Percentiles rank a stretch among this genome's conserved stretches.
These are phyloP conservation scores for Zygosaccharomyces kombuchaensis DNA, from an alignment of 805 yeast genomes.

Conservation along the genomic window DNA sequence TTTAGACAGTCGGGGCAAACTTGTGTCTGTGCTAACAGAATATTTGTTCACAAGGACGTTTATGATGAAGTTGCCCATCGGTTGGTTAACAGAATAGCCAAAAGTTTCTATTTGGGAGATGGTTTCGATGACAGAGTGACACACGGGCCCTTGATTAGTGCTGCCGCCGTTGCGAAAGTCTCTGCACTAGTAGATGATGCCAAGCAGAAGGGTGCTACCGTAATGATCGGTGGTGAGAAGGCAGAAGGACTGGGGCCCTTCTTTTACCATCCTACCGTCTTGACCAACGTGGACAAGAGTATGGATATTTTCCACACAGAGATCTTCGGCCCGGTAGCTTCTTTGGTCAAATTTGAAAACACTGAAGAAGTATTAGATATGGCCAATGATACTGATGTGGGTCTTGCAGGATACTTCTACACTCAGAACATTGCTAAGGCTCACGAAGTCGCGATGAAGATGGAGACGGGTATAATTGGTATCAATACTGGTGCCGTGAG, in stretches of 20 bases:
- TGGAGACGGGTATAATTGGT: conserved; percentile 80
- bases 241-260: conserved; percentile 62
- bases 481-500: conserved; percentile 80
- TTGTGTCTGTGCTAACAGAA: conserved; percentile 87
- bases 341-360: conserved; percentile 64
- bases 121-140: conserved; percentile 66
- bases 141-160: conserved; percentile 74
- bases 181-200: conserved; percentile 60
- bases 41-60: conserved; percentile 68
- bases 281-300: conserved; percentile 70
- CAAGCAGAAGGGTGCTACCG: conserved; percentile 60
- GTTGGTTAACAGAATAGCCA: conserved; percentile 47
- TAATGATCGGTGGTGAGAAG: conserved; percentile 79
- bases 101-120: conserved; percentile 62
- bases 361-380: conserved; percentile 66
- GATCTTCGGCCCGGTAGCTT: conserved; percentile 86
- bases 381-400: conserved; percentile 75
- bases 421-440: conserved; percentile 64
- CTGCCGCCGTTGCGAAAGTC: conserved; percentile 59
- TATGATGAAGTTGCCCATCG: conserved; percentile 61
- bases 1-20: conserved; percentile 88
- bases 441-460: conserved; percentile 55
- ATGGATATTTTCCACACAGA: conserved; percentile 80
- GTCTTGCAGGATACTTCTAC: conserved; percentile 85
- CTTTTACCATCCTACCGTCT: conserved; percentile 76